Evolutionary conservation across 1,284 basidiomycete genomes (phyloP), one percentile per base, ranked within the genome.

Genomic region (Polyporus tsugae): DNA sequence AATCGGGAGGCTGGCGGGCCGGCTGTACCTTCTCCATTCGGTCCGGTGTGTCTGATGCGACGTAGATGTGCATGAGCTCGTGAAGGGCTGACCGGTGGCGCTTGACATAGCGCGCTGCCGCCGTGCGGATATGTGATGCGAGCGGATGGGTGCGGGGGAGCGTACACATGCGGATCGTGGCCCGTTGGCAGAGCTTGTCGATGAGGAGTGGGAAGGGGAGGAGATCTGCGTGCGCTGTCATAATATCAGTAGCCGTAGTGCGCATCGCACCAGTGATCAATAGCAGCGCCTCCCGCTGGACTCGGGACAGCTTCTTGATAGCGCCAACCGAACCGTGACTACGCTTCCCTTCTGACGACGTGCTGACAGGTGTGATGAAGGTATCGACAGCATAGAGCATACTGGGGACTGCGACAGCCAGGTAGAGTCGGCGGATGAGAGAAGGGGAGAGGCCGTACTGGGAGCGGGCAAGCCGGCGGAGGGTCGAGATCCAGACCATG

Each of bases 331-430:
- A 72, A 1, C 73, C 68, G 73, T 44, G 77, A 35, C 1, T 35
- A 29, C 35, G 44, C 46, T 11, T 74, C 10, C 55, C 66, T 17
- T 61, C 69, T 0, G 59, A 61, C 0, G 74, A 62, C 3, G 57
- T 44, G 0, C 74, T 68, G 1, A 75, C 63, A 2, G 79, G 60
- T 73, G 80, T 29, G 59, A 76, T 65, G 76, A 80, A 84, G 0
- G 83, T 62, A 44, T 82, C 80, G 0, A 78, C 72, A 2, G 77
- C 79, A 60, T 83, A 83, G 0, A 77, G 73, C 75, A 83, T 79
- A 42, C 77, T 77, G 3, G 81, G 79, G 10, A 82, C 60, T 0
- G 75, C 79, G 0, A 82, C 76, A 2, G 78, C 66, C 0, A 75
- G 58, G 66, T 81, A 84, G 0, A 72, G 63, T 3, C 63, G 55